Percentiles rank a stretch among this genome's conserved stretches.
phyloP scores from a whole-genome alignment of 179 eudicot species.

The Beta lomatogona region DNA sequence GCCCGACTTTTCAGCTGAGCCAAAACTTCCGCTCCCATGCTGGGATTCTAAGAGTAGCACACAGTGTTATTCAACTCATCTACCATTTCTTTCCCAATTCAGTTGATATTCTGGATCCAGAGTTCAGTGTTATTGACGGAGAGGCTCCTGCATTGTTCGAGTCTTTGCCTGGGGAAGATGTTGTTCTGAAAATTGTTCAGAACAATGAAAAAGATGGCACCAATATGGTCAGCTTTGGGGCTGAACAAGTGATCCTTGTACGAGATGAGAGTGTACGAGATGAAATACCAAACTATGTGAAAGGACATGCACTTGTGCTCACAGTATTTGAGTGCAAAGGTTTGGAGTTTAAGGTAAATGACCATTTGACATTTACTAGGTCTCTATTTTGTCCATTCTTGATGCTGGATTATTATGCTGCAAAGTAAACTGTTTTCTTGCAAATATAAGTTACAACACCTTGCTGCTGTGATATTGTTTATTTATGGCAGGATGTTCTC shows the following conservation, averaged over 20 bases:
- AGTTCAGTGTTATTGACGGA: constrained; percentile 27
- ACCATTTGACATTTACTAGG: too few relatives aligned
- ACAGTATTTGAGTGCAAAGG: too few relatives aligned
- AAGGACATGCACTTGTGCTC: too few relatives aligned
- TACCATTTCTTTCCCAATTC: constrained; percentile 29
- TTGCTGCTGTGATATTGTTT: neutral
- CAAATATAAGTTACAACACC: too few relatives aligned
- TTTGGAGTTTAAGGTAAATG: too few relatives aligned
- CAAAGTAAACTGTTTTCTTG: too few relatives aligned
- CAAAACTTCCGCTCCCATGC: constrained; percentile 76
- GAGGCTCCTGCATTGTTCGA: constrained; percentile 33
- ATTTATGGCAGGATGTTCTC: constrained; percentile 47
- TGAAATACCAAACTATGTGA: constrained; percentile 13
- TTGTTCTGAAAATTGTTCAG: constrained; percentile 7
- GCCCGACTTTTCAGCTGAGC: constrained; percentile 43
- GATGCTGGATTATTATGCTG: too few relatives aligned
- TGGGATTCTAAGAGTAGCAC: constrained; percentile 32
- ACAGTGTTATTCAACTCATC: constrained; percentile 28
- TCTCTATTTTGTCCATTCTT: too few relatives aligned
- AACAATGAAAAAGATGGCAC: constrained; percentile 8
- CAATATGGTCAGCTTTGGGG: constrained; percentile 19
- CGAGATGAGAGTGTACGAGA: constrained; percentile 29
- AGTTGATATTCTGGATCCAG: constrained; percentile 27
- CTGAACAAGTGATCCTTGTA: constrained; percentile 37
- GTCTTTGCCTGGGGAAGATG: constrained; percentile 15